phyloP scores from a whole-genome alignment of 352 stramenopile genomes.

The Phytopythium delawarense region DNA sequence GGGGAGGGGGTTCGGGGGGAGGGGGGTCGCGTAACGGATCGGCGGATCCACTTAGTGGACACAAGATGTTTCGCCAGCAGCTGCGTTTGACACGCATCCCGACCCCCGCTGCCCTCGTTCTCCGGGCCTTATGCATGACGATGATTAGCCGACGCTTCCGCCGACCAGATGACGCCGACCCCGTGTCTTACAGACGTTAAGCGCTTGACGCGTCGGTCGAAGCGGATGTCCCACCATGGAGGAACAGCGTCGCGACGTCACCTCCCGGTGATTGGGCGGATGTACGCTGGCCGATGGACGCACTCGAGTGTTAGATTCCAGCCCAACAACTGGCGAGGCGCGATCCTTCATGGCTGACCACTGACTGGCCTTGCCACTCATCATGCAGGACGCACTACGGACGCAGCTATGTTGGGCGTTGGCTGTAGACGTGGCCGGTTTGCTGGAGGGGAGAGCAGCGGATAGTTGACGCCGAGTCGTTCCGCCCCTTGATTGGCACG shows the following conservation, averaged over 20 bases:
- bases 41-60: conserved; percentile 11
- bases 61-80: background rate
- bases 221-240: background rate
- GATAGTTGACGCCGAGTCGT: background rate
- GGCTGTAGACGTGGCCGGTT: background rate
- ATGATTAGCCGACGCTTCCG: conserved; percentile 2
- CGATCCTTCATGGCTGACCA: too few species aligned
- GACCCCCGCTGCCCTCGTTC: background rate
- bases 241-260: background rate
- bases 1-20: conserved; percentile 5
- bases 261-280: background rate
- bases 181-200: background rate
- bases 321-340: too few species aligned
- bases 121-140: background rate
- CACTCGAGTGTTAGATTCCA: too few species aligned
- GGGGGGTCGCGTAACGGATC: conserved; percentile 10
- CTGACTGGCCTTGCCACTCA: background rate
- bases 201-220: background rate
- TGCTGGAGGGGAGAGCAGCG: background rate
- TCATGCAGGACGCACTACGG: background rate
- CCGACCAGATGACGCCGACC: background rate
- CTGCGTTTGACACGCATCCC: background rate
- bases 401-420: background rate
- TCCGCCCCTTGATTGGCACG: background rate
- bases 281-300: background rate